Base-by-base conservation (phyloP, 1,284 basidiomycete genomes). In the Neonothopanus nambi region DNA sequence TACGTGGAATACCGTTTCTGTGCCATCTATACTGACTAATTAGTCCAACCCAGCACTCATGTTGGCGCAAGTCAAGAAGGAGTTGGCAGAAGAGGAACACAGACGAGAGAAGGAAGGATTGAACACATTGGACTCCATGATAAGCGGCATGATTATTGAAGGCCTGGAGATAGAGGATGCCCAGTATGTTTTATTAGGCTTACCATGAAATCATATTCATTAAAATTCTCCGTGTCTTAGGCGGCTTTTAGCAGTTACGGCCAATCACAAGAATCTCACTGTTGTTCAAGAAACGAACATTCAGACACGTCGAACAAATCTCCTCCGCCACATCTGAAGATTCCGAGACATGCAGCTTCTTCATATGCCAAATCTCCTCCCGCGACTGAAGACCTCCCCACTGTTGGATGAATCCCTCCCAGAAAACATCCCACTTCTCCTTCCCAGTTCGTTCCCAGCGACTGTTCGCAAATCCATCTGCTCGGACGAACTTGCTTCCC, bases 21-120 rank as follows among this genome's bases (percentile, higher is more conserved):
- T 23, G 23, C n/a, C 20, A 18, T 33, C 20, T 43, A 35, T 35
- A 15, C 17, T n/a, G 5, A 47, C 38, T 20, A 36, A 57, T 5
- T 4, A 23, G 13, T 40, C 9, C 17, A 2, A n/a, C 3, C n/a
- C 24, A 28, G 54, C 54, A 24, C 51, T 49, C 2, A 46, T 33
- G 2, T 41, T 60, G 17, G 46, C 51, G 1, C 26, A 56, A 23
- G 48, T 59, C 20, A 56, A 57, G 43, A 52, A 50, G 11, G 26
- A 47, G 23, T 21, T 60, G 6, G 42, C 57, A 2, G 47, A 60
- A 26, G 59, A 60, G 33, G 59, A 60, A 23, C 52, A 60, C 39
- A 35, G 47, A 20, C 42, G 39, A 37, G 44, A 51, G 2, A 39
- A 26, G 23, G 35, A 24, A 9, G 49, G 54, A 12, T 45, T 52